A percentile compares a stretch with the other conserved stretches of the same genome.
phyloP scores from a whole-genome alignment of 1,139 yeast genomes.

The Blastobotrys persicus region DNA sequence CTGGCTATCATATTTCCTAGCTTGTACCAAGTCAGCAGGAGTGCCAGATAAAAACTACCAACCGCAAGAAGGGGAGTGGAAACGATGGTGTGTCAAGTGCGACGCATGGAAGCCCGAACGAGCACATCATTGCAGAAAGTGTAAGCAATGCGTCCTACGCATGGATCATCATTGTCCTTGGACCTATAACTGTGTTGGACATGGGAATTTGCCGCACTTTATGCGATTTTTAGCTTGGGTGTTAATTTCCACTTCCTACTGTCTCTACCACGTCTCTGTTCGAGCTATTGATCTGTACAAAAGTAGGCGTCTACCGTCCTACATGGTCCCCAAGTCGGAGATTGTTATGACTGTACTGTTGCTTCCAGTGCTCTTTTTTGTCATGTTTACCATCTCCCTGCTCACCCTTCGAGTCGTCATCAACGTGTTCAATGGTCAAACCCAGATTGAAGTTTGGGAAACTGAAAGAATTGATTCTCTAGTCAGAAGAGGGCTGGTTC shows the following conservation, averaged over 20 bases:
- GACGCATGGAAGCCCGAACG: constrained; percentile 67
- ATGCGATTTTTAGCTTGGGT: constrained; percentile 75
- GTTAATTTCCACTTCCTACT: constrained; percentile 51
- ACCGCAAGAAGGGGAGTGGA: constrained; percentile 47
- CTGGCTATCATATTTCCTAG: constrained; percentile 69
- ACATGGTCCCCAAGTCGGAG: constrained; percentile 54
- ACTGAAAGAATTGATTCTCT: constrained; percentile 73
- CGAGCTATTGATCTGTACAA: constrained; percentile 50
- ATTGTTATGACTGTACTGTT: constrained; percentile 56
- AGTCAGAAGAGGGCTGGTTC: constrained; percentile 41
- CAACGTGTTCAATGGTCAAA: constrained; percentile 65
- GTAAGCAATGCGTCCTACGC: constrained; percentile 56
- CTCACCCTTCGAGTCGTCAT: constrained; percentile 60
- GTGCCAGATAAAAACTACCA: constrained; percentile 47
- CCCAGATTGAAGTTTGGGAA: constrained; percentile 95
- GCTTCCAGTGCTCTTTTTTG: constrained; percentile 56
- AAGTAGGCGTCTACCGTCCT: constrained; percentile 56
- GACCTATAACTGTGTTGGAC: constrained; percentile 85
- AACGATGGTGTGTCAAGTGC: constrained; percentile 66
- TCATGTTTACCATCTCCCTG: constrained; percentile 55
- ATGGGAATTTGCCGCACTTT: constrained; percentile 76
- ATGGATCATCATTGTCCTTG: constrained; percentile 93
- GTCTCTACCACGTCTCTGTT: constrained; percentile 44
- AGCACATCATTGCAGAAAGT: constrained; percentile 69
- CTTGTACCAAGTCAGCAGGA: constrained; percentile 60